A percentile compares a stretch with the other conserved stretches of the same genome.
phyloP scores from a whole-genome alignment of 495 filamentous ascomycete genomes.

The Podospora appendiculata region DNA sequence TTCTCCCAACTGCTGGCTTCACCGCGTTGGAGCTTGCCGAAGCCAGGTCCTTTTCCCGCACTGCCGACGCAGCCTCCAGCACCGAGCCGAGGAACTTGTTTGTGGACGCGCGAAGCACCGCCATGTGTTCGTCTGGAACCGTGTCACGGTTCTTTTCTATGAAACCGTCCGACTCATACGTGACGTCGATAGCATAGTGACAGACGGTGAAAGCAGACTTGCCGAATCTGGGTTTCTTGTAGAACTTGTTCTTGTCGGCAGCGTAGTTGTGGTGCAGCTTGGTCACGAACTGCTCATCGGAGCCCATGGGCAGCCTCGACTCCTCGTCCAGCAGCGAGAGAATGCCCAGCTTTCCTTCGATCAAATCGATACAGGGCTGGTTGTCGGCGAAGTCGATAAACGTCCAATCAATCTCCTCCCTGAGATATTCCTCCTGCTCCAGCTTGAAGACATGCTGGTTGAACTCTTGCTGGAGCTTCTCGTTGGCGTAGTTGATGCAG shows the following conservation, averaged over 20 bases:
- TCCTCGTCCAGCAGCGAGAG: conserved; percentile 92
- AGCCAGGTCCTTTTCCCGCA: conserved; percentile 78
- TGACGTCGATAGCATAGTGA: conserved; percentile 97
- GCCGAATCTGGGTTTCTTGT: conserved; percentile 96
- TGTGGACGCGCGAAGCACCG: conserved; percentile 73
- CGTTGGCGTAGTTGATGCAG: conserved; percentile 99
- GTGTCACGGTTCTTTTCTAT: conserved; percentile 99
- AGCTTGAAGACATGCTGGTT: conserved; percentile 99
- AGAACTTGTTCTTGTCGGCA: conserved; percentile 88
- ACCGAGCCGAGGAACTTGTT: conserved; percentile 84
- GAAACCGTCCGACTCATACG: conserved; percentile 99
- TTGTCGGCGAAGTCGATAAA: conserved; percentile 99
- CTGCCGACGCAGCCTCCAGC: conserved; percentile 72
- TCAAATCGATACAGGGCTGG: conserved; percentile 98
- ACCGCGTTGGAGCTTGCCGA: conserved; percentile 61
- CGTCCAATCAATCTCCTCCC: conserved; percentile 97
- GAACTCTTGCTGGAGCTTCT: conserved; percentile 98
- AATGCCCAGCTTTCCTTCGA: conserved; percentile 93
- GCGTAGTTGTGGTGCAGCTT: conserved; percentile 96
- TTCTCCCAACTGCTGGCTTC: conserved; percentile 66
- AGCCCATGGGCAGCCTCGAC: conserved; percentile 91
- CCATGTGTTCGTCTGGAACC: conserved; percentile 96
- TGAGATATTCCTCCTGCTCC: conserved; percentile 96
- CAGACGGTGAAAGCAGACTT: conserved; percentile 98
- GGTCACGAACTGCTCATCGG: conserved; percentile 94